Percentiles rank a stretch among this genome's conserved stretches.
Evolutionary conservation across 2,329 filamentous ascomycete species (phyloP).

Genomic region (Diaporthe caulivora): DNA sequence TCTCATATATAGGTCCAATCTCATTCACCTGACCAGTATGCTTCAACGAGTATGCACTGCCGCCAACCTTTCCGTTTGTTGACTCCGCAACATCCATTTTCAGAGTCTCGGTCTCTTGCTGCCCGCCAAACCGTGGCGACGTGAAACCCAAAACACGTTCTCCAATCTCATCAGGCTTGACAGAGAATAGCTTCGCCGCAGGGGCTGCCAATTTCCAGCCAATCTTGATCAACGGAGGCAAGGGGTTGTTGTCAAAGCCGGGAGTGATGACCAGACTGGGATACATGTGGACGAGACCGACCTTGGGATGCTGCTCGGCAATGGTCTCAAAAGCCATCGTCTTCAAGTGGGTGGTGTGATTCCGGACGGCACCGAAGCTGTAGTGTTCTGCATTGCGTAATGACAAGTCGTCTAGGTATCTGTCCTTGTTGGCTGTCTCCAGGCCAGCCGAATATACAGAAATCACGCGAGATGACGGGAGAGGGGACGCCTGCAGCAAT

Average conservation of each 20-base stretch:
- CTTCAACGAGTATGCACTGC: neutral
- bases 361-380: slow-evolving; percentile 1
- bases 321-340: slow-evolving; percentile 1
- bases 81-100: neutral
- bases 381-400: neutral
- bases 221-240: neutral
- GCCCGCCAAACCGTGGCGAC: neutral
- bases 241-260: slow-evolving; percentile 4
- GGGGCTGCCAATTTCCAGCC: neutral
- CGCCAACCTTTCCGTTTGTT: neutral
- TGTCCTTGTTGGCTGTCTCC: neutral
- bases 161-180: slow-evolving; percentile 6
- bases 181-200: neutral
- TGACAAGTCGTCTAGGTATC: neutral
- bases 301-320: neutral
- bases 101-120: slow-evolving; percentile 2
- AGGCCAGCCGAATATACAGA: neutral
- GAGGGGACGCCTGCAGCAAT: neutral
- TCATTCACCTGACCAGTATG: neutral
- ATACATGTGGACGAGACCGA: neutral
- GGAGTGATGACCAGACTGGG: neutral
- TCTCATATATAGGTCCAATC: neutral
- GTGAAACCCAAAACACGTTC: neutral
- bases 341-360: neutral
- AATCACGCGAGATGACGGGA: neutral